Evolutionary conservation across 805 yeast species (phyloP).

Genomic region (Grigorovia humatica): DNA sequence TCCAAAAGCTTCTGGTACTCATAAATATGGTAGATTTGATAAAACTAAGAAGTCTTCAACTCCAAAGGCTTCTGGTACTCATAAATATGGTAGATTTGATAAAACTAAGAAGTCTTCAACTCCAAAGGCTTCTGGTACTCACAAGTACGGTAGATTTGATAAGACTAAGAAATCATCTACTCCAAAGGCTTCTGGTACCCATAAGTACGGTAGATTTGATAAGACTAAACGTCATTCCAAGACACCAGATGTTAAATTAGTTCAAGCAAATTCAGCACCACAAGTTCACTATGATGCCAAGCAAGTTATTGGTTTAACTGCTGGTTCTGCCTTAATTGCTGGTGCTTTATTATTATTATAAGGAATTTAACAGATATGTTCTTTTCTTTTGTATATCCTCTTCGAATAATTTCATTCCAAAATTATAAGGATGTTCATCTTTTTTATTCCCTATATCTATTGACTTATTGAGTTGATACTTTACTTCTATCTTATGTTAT

Average conservation of each 20-base stretch:
- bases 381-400: background rate
- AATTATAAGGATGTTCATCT: background rate
- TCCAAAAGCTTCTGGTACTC: constrained; percentile 38
- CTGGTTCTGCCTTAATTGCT: constrained; percentile 40
- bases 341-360: constrained; percentile 40
- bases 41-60: constrained; percentile 26
- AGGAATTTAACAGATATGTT: constrained; percentile 2
- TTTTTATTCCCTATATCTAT: background rate
- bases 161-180: constrained; percentile 28
- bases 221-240: constrained; percentile 24
- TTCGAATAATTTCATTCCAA: too few species aligned
- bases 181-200: constrained; percentile 39
- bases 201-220: constrained; percentile 46
- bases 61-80: constrained; percentile 39
- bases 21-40: constrained; percentile 44
- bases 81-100: constrained; percentile 44
- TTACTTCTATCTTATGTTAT: background rate
- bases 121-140: constrained; percentile 39
- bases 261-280: constrained; percentile 8
- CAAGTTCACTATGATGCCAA: constrained; percentile 15
- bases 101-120: constrained; percentile 27
- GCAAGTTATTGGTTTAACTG: constrained; percentile 25
- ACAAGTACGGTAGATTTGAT: constrained; percentile 46
- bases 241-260: constrained; percentile 15
- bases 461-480: background rate